Percentiles rank a stretch among this genome's conserved stretches.
Conservation (phyloP, 371 early-diverging fungal genomes). For the Quaeritorhiza haematococci region DNA sequence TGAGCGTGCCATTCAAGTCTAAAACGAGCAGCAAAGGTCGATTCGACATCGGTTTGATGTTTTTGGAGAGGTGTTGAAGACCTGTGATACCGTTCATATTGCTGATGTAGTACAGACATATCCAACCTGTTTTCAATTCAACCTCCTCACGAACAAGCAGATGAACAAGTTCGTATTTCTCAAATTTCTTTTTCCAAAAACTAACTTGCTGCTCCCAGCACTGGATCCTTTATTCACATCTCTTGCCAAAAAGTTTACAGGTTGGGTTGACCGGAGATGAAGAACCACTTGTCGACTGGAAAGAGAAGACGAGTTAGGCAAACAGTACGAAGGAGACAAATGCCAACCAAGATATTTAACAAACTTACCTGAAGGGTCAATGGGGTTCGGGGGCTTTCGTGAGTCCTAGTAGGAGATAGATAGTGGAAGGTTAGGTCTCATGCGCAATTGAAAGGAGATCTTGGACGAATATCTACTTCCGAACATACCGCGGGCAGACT, state of each 20-base stretch:
- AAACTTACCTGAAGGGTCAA: slow-evolving; percentile 44
- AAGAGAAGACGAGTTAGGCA: neutral
- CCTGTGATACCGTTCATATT: too few species aligned
- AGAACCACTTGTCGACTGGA: slow-evolving; percentile 96
- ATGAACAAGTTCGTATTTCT: too few species aligned
- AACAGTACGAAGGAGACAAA: slow-evolving; percentile 29
- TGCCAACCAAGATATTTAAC: slow-evolving; percentile 55
- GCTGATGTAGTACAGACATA: too few species aligned
- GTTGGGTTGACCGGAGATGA: slow-evolving; percentile 56
- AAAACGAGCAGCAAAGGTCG: slow-evolving; percentile 24
- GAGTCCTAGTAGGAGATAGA: slow-evolving; percentile 9
- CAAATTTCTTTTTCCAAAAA: too few species aligned
- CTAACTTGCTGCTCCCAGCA: too few species aligned
- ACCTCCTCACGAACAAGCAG: too few species aligned
- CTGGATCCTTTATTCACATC: too few species aligned
- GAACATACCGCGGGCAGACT: slow-evolving; percentile 59
- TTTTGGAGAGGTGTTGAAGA: too few species aligned
- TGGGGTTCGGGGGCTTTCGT: slow-evolving; percentile 37
- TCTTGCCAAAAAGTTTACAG: slow-evolving; percentile 14
- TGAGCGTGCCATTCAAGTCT: slow-evolving; percentile 28
- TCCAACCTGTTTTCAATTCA: too few species aligned
- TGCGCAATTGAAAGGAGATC: neutral
- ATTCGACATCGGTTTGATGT: too few species aligned
- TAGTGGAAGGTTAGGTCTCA: neutral
- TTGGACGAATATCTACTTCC: neutral